Percentiles rank a stretch among this genome's conserved stretches.
Conservation (phyloP, 2,329 filamentous ascomycete genomes). For the Aspergillus sp. region DNA sequence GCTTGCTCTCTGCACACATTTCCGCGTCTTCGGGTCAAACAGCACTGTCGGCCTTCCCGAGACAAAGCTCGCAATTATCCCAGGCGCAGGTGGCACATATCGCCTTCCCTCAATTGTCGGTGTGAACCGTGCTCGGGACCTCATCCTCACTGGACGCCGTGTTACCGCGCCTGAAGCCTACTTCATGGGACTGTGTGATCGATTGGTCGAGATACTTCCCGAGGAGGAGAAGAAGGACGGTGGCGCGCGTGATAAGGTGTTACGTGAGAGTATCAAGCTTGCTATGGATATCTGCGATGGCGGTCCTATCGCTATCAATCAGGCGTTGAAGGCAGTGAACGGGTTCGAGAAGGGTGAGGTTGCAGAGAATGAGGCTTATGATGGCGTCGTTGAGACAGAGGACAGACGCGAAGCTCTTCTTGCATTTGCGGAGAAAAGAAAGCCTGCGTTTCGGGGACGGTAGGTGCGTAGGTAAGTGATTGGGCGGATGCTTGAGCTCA, state of each 20-base stretch:
- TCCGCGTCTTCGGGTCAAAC: constrained; percentile 81
- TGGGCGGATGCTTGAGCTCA: not conserved
- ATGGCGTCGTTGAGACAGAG: constrained; percentile 76
- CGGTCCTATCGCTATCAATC: constrained; percentile 77
- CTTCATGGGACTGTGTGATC: constrained; percentile 84
- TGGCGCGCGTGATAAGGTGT: constrained; percentile 64
- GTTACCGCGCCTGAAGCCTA: constrained; percentile 84
- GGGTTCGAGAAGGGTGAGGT: constrained; percentile 65
- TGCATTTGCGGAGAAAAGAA: constrained; percentile 79
- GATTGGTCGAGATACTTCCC: constrained; percentile 76
- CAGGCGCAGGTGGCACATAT: constrained; percentile 89
- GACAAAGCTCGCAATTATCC: constrained; percentile 89
- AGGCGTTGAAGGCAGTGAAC: constrained; percentile 75
- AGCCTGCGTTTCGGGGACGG: constrained; percentile 64
- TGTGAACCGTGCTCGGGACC: constrained; percentile 75
- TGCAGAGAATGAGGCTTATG: constrained; percentile 85
- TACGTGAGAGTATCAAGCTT: constrained; percentile 74
- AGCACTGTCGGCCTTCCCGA: constrained; percentile 83
- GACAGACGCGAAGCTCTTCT: constrained; percentile 84
- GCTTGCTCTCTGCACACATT: constrained; percentile 82
- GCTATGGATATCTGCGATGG: constrained; percentile 87
- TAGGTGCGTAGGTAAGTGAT: constrained; percentile 26
- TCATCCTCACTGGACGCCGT: constrained; percentile 86
- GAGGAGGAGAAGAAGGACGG: constrained; percentile 53
- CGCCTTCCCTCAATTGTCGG: constrained; percentile 82